These are phyloP conservation scores for Claviceps quebecensis DNA, from an alignment of 2,329 filamentous ascomycete genomes.

Conservation along the genomic window DNA sequence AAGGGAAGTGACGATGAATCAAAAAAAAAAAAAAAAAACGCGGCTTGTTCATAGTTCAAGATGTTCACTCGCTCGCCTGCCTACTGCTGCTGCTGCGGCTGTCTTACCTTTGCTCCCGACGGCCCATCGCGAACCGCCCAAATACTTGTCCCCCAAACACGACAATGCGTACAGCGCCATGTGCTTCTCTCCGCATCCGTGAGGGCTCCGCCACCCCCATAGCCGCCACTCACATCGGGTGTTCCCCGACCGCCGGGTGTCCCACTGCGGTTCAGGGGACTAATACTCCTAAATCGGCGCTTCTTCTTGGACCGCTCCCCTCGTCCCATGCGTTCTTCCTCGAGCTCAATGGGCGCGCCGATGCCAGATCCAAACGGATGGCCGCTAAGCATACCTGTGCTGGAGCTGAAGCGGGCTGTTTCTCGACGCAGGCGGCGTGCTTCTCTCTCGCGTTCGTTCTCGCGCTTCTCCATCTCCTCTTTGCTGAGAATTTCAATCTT, in stretches of 20 bases:
- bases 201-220: slow-evolving; percentile 55
- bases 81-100: too few species aligned
- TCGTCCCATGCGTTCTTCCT: slow-evolving; percentile 76
- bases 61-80: too few species aligned
- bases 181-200: slow-evolving; percentile 63
- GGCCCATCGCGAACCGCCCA: slow-evolving; percentile 95
- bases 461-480: slow-evolving; percentile 94
- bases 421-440: slow-evolving; percentile 76
- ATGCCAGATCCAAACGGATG: slow-evolving; percentile 39
- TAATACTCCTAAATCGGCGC: slow-evolving; percentile 76
- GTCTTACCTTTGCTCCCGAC: slow-evolving; percentile 60
- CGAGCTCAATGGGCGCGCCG: slow-evolving; percentile 32
- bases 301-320: slow-evolving; percentile 94
- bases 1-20: too few species aligned
- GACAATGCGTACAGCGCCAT: slow-evolving; percentile 84
- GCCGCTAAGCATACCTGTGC: slow-evolving; percentile 66
- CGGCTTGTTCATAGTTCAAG: too few species aligned
- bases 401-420: slow-evolving; percentile 83
- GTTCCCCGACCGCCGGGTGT: slow-evolving; percentile 64
- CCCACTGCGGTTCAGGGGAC: slow-evolving; percentile 51
- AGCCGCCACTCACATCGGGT: slow-evolving; percentile 61
- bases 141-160: slow-evolving; percentile 74
- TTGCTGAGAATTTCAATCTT: slow-evolving; percentile 73
- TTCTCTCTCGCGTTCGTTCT: slow-evolving; percentile 86
- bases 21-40: not conserved